These are phyloP conservation scores for Solanum pinnatisectum DNA, from an alignment of 257 asterid species.

Conservation along the genomic window DNA sequence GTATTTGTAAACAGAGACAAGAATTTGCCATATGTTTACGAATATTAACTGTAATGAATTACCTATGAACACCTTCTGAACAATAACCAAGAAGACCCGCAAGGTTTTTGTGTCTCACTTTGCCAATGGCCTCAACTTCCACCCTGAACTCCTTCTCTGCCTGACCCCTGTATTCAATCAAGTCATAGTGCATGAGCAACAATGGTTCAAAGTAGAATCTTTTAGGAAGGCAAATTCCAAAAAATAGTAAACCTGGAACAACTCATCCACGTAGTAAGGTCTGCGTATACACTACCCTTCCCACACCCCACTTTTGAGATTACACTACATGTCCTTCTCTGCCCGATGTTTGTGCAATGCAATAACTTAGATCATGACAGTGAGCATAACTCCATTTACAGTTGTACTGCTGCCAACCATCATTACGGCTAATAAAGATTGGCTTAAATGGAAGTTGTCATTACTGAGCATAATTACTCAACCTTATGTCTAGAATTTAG, in stretches of 20 bases:
- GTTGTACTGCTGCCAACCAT: not conserved
- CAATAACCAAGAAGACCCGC: slow-evolving; percentile 88
- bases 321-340: not conserved
- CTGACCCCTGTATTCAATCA: slow-evolving; percentile 63
- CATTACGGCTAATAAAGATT: not conserved
- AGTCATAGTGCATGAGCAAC: not conserved
- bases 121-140: slow-evolving; percentile 98
- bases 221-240: not conserved
- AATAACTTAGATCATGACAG: not conserved
- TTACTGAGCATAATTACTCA: not conserved
- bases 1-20: not conserved
- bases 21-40: not conserved
- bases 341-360: not conserved
- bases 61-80: slow-evolving; percentile 91
- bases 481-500: not conserved
- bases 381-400: not conserved
- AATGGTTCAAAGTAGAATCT: not conserved
- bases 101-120: slow-evolving; percentile 95
- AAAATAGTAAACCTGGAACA: not conserved
- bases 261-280: not conserved
- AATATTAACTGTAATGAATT: not conserved
- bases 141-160: slow-evolving; percentile 94
- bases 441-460: not conserved
- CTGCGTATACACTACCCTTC: not conserved
- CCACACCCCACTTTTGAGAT: not conserved